These are phyloP conservation scores for Herpomyces periplanetae DNA, from an alignment of 2,329 filamentous ascomycete genomes.

Conservation along the genomic window DNA sequence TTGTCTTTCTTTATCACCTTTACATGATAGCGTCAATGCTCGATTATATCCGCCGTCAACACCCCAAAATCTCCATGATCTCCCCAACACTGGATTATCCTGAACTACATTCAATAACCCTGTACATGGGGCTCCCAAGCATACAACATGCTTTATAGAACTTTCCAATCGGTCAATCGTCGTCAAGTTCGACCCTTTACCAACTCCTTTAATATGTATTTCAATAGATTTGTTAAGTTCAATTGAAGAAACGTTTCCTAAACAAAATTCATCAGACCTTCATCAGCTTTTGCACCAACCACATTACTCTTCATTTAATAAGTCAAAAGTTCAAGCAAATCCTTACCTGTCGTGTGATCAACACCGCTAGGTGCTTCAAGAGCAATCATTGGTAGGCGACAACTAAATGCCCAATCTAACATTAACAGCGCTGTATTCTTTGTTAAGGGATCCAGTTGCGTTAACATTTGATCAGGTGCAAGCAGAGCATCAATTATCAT, in stretches of 20 bases:
- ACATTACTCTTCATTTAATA: too few relatives aligned
- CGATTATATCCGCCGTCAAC: too few relatives aligned
- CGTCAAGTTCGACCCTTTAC: too few relatives aligned
- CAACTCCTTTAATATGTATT: too few relatives aligned
- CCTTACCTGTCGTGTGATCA: constrained; percentile 31
- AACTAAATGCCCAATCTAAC: constrained; percentile 72
- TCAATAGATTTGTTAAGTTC: too few relatives aligned
- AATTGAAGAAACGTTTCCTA: too few relatives aligned
- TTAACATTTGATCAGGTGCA: constrained; percentile 50
- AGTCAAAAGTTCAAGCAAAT: too few relatives aligned
- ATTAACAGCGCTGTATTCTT: constrained; percentile 53
- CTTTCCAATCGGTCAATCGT: too few relatives aligned
- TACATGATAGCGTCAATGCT: too few relatives aligned
- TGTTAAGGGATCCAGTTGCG: constrained; percentile 44
- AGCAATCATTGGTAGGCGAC: constrained; percentile 38
- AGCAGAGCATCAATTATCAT: constrained; percentile 64
- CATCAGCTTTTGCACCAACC: too few relatives aligned
- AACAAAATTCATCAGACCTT: too few relatives aligned
- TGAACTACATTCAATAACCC: constrained; percentile 41
- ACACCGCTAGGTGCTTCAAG: constrained; percentile 75
- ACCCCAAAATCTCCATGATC: constrained; percentile 5
- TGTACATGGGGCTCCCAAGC: constrained; percentile 49
- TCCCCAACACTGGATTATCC: constrained; percentile 10
- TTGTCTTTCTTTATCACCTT: too few relatives aligned
- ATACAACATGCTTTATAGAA: constrained; percentile 40